Evolutionary conservation across 192 early-diverging fungal genomes (phyloP).

Genomic region (Chytriomyces sp.): DNA sequence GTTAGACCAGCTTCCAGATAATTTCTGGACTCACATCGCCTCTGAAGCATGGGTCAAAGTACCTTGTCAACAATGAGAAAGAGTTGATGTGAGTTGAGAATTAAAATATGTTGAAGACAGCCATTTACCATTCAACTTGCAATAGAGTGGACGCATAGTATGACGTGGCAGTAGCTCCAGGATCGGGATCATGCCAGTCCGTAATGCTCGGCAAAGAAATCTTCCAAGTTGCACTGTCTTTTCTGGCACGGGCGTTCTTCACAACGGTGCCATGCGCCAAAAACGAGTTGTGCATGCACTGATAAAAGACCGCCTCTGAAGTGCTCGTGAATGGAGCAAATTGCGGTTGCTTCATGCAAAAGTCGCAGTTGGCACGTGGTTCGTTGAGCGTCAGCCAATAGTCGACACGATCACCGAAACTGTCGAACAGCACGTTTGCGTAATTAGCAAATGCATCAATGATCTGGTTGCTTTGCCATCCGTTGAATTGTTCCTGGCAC

Average conservation of each 20-base stretch:
- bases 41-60: conserved; percentile 45
- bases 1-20: background rate
- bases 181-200: conserved; percentile 30
- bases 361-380: conserved; percentile 43
- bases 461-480: conserved; percentile 30
- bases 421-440: conserved; percentile 38
- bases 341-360: conserved; percentile 14
- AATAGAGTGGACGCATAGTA: background rate
- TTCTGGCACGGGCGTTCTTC: conserved; percentile 28
- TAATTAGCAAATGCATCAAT: conserved; percentile 43
- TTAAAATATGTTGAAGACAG: background rate
- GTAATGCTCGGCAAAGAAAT: conserved; percentile 35
- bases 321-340: conserved; percentile 26
- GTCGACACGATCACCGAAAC: conserved; percentile 34
- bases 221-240: conserved; percentile 28
- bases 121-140: conserved; percentile 16
- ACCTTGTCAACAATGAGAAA: background rate
- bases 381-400: conserved; percentile 51
- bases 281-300: conserved; percentile 24
- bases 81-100: background rate
- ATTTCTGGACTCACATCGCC: conserved; percentile 38
- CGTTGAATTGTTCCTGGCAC: conserved; percentile 36
- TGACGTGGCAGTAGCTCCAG: background rate
- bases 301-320: background rate
- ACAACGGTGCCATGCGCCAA: conserved; percentile 37